These are phyloP conservation scores for Candida dendrica DNA, from an alignment of 805 yeast species.

Conservation along the genomic window DNA sequence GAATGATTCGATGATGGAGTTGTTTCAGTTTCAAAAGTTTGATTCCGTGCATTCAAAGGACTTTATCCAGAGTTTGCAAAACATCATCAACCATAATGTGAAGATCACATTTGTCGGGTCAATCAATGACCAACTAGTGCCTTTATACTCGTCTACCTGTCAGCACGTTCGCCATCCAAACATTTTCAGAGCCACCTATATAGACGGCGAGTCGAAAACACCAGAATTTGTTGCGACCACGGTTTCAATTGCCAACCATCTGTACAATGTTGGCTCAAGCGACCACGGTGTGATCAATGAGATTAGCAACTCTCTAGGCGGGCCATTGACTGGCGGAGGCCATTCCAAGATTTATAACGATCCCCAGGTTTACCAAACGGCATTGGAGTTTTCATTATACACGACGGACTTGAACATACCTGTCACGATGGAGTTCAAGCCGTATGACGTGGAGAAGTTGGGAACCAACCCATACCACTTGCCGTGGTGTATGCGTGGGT, in stretches of 20 bases:
- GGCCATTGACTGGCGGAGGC: conserved; percentile 92
- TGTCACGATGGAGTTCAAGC: conserved; percentile 25
- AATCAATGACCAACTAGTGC: conserved; percentile 89
- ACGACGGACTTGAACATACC: conserved; percentile 53
- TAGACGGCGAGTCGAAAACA: conserved; percentile 73
- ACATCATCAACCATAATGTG: conserved; percentile 60
- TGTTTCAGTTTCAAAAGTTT: conserved; percentile 81
- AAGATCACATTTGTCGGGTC: conserved; percentile 83
- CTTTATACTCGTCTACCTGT: conserved; percentile 82
- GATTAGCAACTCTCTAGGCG: conserved; percentile 71
- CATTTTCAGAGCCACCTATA: conserved; percentile 79
- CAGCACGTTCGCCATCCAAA: conserved; percentile 83
- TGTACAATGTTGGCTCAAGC: conserved; percentile 69
- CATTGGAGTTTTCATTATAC: conserved; percentile 65
- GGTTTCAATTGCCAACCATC: conserved; percentile 63
- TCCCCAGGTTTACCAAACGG: conserved; percentile 75
- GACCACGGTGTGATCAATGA: conserved; percentile 87
- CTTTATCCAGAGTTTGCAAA: conserved; percentile 59
- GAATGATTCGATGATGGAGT: conserved; percentile 75
- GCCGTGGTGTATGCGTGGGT: conserved; percentile 90
- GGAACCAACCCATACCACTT: conserved; percentile 78
- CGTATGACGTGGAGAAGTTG: conserved; percentile 55
- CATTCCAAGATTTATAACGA: conserved; percentile 88
- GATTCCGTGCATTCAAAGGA: conserved; percentile 65
- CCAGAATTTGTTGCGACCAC: conserved; percentile 75